A percentile compares a stretch with the other conserved stretches of the same genome.
Evolutionary conservation across 495 filamentous ascomycete genomes (phyloP).

Genomic region (Penicillium atrosanguineum): DNA sequence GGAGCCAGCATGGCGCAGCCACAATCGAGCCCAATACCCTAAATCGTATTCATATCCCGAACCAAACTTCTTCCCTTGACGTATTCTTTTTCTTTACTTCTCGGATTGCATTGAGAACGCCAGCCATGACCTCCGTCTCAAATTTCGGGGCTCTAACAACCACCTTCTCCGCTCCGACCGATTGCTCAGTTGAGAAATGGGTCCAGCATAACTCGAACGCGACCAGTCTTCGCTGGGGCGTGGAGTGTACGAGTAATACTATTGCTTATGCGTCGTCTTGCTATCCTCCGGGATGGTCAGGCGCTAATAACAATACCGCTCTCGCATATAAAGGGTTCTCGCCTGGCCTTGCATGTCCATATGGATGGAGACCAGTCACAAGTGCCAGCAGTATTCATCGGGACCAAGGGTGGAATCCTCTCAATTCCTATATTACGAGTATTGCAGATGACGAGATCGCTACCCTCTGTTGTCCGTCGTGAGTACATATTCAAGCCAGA

Average conservation of each 20-base stretch:
- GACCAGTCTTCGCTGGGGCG: constrained; percentile 7
- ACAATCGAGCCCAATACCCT: too few relatives aligned
- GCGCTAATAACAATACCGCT: neutral
- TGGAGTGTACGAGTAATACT: neutral
- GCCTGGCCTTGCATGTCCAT: constrained; percentile 7
- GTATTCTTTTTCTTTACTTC: too few relatives aligned
- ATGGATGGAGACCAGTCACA: neutral
- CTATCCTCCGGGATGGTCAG: constrained; percentile 8
- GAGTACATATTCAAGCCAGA: neutral
- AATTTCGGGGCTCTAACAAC: constrained; percentile 15
- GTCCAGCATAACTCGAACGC: constrained; percentile 1
- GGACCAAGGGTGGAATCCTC: neutral
- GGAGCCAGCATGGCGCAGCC: too few relatives aligned
- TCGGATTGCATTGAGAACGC: too few relatives aligned
- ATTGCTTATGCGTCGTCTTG: constrained; percentile 7
- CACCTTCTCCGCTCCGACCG: neutral
- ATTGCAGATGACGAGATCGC: constrained; percentile 6
- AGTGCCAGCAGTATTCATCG: neutral
- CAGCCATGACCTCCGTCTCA: neutral
- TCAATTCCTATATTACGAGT: constrained; percentile 4
- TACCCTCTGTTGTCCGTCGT: constrained; percentile 12
- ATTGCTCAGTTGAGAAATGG: constrained; percentile 9
- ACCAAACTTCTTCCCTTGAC: neutral
- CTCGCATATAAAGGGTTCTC: constrained; percentile 11
- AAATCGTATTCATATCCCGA: too few relatives aligned